A percentile compares a stretch with the other conserved stretches of the same genome.
These are phyloP conservation scores for Linum tenue DNA, from an alignment of 345 rosid species.

Conservation along the genomic window DNA sequence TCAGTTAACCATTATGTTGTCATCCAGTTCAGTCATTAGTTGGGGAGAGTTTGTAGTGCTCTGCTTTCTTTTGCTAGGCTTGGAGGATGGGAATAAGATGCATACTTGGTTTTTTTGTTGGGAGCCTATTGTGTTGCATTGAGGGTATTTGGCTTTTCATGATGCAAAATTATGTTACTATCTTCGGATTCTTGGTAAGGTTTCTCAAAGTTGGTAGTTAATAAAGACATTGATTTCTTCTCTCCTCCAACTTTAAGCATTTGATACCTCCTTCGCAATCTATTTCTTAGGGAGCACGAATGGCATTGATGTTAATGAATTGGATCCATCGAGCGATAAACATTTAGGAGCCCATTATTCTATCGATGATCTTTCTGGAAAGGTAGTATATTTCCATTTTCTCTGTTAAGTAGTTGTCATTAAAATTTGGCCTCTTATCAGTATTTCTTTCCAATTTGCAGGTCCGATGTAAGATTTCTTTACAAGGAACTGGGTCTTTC, in stretches of 20 bases:
- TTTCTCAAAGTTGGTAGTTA: too few relatives aligned
- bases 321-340: slow-evolving; percentile 77
- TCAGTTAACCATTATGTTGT: too few relatives aligned
- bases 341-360: slow-evolving; percentile 58
- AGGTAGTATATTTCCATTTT: slow-evolving; percentile 36
- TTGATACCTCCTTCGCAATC: neutral
- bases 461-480: slow-evolving; percentile 73
- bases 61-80: too few relatives aligned
- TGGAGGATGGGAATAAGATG: too few relatives aligned
- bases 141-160: too few relatives aligned
- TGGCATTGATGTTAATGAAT: slow-evolving; percentile 71
- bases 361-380: slow-evolving; percentile 58
- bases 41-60: too few relatives aligned
- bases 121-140: too few relatives aligned
- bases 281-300: slow-evolving; percentile 73
- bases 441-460: slow-evolving; percentile 24
- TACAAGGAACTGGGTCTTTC: slow-evolving; percentile 88
- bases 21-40: too few relatives aligned
- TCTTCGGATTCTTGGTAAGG: too few relatives aligned
- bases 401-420: neutral
- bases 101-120: too few relatives aligned
- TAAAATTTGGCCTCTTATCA: slow-evolving; percentile 15
- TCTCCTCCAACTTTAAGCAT: neutral
- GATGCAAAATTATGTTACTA: too few relatives aligned
- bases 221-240: slow-evolving; percentile 6